A percentile compares a stretch with the other conserved stretches of the same genome.
These are phyloP conservation scores for Colletotrichum gigasporum DNA, from an alignment of 2,329 filamentous ascomycete species.

Conservation along the genomic window DNA sequence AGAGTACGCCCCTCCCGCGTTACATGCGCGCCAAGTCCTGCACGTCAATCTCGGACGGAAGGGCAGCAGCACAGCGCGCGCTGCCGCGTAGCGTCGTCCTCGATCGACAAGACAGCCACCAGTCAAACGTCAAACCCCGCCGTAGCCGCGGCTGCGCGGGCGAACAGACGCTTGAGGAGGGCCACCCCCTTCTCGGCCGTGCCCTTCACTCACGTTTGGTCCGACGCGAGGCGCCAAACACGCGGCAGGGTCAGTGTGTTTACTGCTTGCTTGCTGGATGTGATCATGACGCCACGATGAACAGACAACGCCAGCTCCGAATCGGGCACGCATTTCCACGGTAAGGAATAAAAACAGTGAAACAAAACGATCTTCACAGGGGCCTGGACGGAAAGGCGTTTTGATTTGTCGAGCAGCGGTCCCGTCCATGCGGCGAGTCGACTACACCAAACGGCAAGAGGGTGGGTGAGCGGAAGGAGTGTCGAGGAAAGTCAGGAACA, in stretches of 20 bases:
- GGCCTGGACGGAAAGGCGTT: too few relatives aligned
- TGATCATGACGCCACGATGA: too few relatives aligned
- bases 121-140: not conserved
- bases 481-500: not conserved
- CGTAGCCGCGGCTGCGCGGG: not conserved
- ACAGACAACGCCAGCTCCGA: too few relatives aligned
- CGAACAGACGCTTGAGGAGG: not conserved
- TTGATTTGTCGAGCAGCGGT: not conserved
- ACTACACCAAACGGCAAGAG: not conserved
- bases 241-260: conserved; percentile 1
- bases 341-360: not conserved
- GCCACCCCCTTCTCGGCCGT: not conserved
- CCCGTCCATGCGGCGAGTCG: conserved; percentile 14
- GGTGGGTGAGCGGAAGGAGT: not conserved
- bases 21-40: not conserved
- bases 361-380: not conserved
- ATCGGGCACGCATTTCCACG: not conserved
- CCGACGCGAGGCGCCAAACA: not conserved
- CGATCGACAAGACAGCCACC: too few relatives aligned
- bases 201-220: not conserved
- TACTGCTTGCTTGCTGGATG: too few relatives aligned
- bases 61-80: not conserved
- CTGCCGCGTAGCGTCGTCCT: too few relatives aligned
- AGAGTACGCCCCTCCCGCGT: not conserved
- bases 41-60: not conserved